Base-by-base conservation (phyloP, 2,329 filamentous ascomycete species). In the Neonectria hederae region DNA sequence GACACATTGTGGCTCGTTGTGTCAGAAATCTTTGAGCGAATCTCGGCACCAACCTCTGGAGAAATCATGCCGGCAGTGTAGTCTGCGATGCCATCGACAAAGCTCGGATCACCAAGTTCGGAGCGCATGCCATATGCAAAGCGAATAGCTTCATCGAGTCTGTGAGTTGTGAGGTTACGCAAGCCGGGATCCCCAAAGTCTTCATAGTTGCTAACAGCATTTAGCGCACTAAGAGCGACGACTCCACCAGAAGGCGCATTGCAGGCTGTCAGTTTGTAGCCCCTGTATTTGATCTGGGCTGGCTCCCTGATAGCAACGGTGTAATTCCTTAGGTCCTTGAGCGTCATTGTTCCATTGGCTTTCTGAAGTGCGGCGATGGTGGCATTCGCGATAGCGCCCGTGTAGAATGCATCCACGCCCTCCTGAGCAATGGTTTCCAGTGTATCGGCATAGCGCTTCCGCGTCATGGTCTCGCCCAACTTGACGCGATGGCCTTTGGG, bases 91-190 rank as follows among this genome's bases (percentile, higher is more conserved):
- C 84, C 80, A 0, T 77, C 72, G 7, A 94, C 86, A 71, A 92
- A 97, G 0, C 80, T 81, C 0, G 94, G 94, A 69, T 97, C 94
- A 1, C 92, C 94, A 0, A 97, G 84, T 32, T 91, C 82, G 1
- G 87, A 84, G 54, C 93, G 87, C 82, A 90, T 80, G 2, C 90
- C 93, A 71, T 97, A 97, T 0, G 89, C 92, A 74, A 94, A 97
- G 8, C 91, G 84, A 64, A 97, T 91, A 1, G 92, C 90, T 81
- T 97, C 93, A 67, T 95, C 89, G n/a, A 97, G 80, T 0, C 90
- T 84, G 75, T 97, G 93, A 0, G 91, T 92, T 1, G 81, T 78
- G 1, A 84, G 78, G 13, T 87, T 80, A 19, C 87, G 89, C 52
- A 95, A 89, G 22, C 35, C 13, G 14, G 35, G 1, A 8, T 38